Base-by-base conservation (phyloP, 306 rosid species). In the Albizia julibrissin region DNA sequence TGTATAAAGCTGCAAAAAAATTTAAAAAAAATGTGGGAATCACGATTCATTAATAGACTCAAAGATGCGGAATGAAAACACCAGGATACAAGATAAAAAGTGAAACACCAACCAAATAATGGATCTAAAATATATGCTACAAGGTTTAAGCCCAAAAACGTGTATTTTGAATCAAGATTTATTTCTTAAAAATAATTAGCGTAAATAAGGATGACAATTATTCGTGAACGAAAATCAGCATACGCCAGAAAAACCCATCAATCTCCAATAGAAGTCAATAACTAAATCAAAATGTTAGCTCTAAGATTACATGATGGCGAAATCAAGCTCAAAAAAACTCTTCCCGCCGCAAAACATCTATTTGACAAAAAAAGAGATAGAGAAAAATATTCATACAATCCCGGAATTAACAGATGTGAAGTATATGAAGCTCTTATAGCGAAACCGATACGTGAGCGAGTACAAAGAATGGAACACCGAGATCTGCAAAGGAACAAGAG, bases 1-100 rank as follows among this genome's bases (percentile, higher is more conserved):
- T 22, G 50, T 66, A 16, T 21, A 21, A 59, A 72, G 21, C 65
- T 50, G 24, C 39, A 46, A 59, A 72, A 58, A 86, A 22, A 62
- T 14, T 22, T 33, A 31, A 82, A 22, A 22, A 10, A 58, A 58
- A 56, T n/a, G 0, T 56, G 5, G 22, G 29, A n/a, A 58, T 59
- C 33, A 8, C 64, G 5, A 8, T n/a, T 7, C 11, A 19, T 18
- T 24, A 0, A 50, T 5, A 18, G 22, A 5, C 10, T 7, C 16
- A 42, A 29, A 1, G 39, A n/a, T 62, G 19, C 37, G 18, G 14
- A 31, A 62, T 62, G 15, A 26, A 62, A 62, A 26, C 6, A 62
- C 39, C 18, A 50, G 8, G 19, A 27, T 27, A 1, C 37, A 62
- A 27, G 29, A 26, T 27, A 62, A 5, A 62, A 62, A 27, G 19